phyloP scores from a whole-genome alignment of 495 filamentous ascomycete genomes.

The Aspergillus bridgeri region DNA sequence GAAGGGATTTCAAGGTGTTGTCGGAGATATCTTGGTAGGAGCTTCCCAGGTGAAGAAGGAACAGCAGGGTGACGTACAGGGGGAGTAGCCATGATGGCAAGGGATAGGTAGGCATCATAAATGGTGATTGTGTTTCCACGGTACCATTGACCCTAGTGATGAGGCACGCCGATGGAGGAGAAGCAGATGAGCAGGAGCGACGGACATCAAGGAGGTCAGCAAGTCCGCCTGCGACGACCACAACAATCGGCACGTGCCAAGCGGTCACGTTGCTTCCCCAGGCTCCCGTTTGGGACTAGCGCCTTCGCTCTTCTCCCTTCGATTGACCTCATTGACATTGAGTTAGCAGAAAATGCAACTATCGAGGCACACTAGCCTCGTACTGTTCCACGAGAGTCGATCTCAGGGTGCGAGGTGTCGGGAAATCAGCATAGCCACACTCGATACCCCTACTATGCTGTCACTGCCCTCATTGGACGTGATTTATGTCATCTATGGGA shows the following conservation, averaged over 20 bases:
- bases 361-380: too few relatives aligned
- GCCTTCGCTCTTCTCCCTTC: not conserved
- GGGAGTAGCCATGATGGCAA: conserved; percentile 25
- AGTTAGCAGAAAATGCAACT: too few relatives aligned
- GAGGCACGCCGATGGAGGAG: not conserved
- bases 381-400: too few relatives aligned
- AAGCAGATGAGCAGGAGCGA: not conserved
- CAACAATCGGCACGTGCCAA: too few relatives aligned
- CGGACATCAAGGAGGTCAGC: not conserved
- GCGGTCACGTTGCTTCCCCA: not conserved
- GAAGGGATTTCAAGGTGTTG: conserved; percentile 61
- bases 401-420: too few relatives aligned
- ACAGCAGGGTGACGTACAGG: conserved; percentile 27
- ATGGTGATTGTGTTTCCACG: not conserved
- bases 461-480: too few relatives aligned
- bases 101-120: conserved; percentile 33
- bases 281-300: not conserved
- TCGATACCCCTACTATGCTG: too few relatives aligned
- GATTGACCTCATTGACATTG: too few relatives aligned
- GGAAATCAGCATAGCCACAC: too few relatives aligned
- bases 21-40: conserved; percentile 77
- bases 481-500: too few relatives aligned
- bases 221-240: too few relatives aligned
- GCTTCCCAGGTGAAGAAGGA: conserved; percentile 25
- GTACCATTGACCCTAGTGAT: not conserved